Evolutionary conservation across 169 alveolate species (phyloP), one percentile per base, ranked within the genome.

Genomic region (Cryptosporidium ryanae): DNA sequence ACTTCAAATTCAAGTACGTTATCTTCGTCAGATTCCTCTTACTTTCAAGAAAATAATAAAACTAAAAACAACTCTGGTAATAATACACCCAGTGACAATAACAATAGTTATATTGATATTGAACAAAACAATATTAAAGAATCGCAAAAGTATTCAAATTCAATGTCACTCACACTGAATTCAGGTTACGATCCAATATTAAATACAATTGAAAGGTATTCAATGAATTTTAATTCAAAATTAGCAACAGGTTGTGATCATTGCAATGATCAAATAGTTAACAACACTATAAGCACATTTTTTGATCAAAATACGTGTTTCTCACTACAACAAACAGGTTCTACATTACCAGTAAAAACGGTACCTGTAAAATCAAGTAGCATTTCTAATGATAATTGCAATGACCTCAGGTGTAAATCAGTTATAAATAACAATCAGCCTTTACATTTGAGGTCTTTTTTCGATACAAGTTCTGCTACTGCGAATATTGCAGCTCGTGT

Each of bases 1-100:
- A 76, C 76, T 15, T 76, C 87, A 38, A 76, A 76, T 55, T 76
- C 87, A 15, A 76, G 87, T 76, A 59, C 87, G 8, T 38, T 76
- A 25, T 76, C 87, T 32, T 76, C 87, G 3, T 57, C 87, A 5
- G 68, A 55, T 59, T 76, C 87, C 8, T 61, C 71, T 2, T 76
- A 27, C 23, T 76, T 61, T 46, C 71, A 59, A 59, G 68, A 59
- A 23, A 52, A 76, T 21, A 55, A 18, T 57, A 76, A 31, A 29
- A 61, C 12, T 15, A 55, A 34, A 34, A 38, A 38, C 46, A 38
- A 38, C 46, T 38, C 46, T 6, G 46, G 46, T 38, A 38, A 38
- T 38, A 10, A 38, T 38, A 38, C 46, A 38, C 46, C 46, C 3
- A 57, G 64, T 44, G 68, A 65, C 15, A 67, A 76, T n/a, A 43